A percentile compares a stretch with the other conserved stretches of the same genome.
Evolutionary conservation across 805 yeast species (phyloP).

Genomic region (Monosporozyma aquatica): DNA sequence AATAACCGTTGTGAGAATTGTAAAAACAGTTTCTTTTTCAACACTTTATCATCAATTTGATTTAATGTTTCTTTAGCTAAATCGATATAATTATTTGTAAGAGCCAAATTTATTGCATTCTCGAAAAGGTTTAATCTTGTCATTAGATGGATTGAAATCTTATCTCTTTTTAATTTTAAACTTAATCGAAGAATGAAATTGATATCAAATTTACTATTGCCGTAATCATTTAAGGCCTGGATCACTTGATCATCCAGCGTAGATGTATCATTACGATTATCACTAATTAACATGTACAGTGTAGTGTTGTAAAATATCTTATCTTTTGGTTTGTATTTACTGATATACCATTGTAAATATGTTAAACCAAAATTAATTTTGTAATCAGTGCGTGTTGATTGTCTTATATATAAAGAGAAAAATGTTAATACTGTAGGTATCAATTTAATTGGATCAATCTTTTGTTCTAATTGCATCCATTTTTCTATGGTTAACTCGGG

Average conservation of each 20-base stretch:
- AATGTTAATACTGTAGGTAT: constrained; percentile 71
- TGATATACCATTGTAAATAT: constrained; percentile 49
- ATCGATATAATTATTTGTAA: constrained; percentile 40
- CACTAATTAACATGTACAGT: constrained; percentile 53
- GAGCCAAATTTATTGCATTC: constrained; percentile 71
- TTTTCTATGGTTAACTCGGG: constrained; percentile 66
- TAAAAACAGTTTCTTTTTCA: constrained; percentile 67
- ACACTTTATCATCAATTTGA: constrained; percentile 38
- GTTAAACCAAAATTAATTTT: constrained; percentile 54
- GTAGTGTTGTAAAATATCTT: constrained; percentile 58
- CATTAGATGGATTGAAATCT: constrained; percentile 66
- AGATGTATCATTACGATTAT: constrained; percentile 17
- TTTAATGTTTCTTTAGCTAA: constrained; percentile 15
- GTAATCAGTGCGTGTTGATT: constrained; percentile 21
- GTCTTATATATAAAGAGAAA: constrained; percentile 37
- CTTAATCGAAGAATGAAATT: constrained; percentile 73
- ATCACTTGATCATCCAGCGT: constrained; percentile 38
- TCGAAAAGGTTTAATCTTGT: constrained; percentile 61
- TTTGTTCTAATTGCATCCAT: constrained; percentile 50
- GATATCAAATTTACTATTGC: constrained; percentile 38
- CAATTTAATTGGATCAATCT: constrained; percentile 51
- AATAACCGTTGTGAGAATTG: constrained; percentile 38
- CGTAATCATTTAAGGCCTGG: constrained; percentile 39
- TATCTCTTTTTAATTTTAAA: constrained; percentile 45
- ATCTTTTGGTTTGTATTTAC: constrained; percentile 34